A percentile compares a stretch with the other conserved stretches of the same genome.
These are phyloP conservation scores for Plectosphaerella cucumerina DNA, from an alignment of 2,329 filamentous ascomycete genomes.

Conservation along the genomic window DNA sequence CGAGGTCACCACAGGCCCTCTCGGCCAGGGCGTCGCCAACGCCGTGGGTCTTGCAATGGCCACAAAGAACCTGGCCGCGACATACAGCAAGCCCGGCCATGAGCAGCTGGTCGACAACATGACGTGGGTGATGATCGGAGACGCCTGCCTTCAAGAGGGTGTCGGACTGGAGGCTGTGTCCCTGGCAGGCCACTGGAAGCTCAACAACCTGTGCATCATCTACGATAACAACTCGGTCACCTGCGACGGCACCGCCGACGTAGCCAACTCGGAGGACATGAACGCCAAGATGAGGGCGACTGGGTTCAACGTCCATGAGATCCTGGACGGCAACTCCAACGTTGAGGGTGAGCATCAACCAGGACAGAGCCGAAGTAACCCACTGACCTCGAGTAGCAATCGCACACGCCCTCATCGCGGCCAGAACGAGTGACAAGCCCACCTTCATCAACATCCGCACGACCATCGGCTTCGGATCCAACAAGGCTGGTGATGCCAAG, in stretches of 20 bases:
- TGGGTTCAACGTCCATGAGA: slow-evolving; percentile 51
- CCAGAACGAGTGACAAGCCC: slow-evolving; percentile 42
- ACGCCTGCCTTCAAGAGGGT: slow-evolving; percentile 56
- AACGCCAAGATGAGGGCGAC: slow-evolving; percentile 54
- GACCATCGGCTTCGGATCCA: slow-evolving; percentile 50
- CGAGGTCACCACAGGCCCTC: slow-evolving; percentile 55
- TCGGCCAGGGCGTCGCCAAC: slow-evolving; percentile 58
- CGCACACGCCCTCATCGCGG: slow-evolving; percentile 40
- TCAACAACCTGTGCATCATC: slow-evolving; percentile 53
- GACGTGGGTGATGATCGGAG: slow-evolving; percentile 54
- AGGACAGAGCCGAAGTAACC: no score
- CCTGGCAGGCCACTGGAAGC: slow-evolving; percentile 49
- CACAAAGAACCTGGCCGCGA: slow-evolving; percentile 49
- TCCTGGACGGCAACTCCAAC: slow-evolving; percentile 48
- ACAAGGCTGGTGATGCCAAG: slow-evolving; percentile 43
- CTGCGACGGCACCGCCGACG: slow-evolving; percentile 52
- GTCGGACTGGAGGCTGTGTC: slow-evolving; percentile 53
- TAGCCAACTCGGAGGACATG: slow-evolving; percentile 50
- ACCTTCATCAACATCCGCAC: slow-evolving; percentile 56
- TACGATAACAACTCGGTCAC: slow-evolving; percentile 61
- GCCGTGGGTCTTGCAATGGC: slow-evolving; percentile 56
- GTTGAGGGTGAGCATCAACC: slow-evolving; percentile 24
- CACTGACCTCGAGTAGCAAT: slow-evolving; percentile 16
- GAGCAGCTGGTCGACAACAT: slow-evolving; percentile 44
- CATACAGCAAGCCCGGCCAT: slow-evolving; percentile 45